Conservation (phyloP, 2,329 filamentous ascomycete genomes). For the Claviceps maximensis region DNA sequence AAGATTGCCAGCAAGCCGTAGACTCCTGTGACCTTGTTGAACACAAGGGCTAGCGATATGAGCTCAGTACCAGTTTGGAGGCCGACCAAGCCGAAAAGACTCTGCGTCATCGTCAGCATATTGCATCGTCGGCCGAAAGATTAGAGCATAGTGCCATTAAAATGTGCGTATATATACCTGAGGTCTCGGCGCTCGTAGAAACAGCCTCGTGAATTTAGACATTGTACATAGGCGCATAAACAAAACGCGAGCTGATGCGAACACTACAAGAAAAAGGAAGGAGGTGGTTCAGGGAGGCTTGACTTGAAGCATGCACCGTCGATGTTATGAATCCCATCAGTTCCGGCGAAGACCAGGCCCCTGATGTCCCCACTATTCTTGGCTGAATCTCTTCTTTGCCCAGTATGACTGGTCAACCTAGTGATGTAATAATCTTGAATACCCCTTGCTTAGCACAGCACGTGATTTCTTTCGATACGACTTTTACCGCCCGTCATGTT, state of each 20-base stretch:
- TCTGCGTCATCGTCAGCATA: constrained; percentile 34
- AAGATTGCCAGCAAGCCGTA: constrained; percentile 83
- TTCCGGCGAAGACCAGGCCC: background rate
- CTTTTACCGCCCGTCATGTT: background rate
- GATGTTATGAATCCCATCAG: background rate
- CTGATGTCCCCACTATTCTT: background rate
- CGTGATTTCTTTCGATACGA: background rate
- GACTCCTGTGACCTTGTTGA: constrained; percentile 86
- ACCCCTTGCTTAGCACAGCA: background rate
- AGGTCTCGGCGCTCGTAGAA: constrained; percentile 25
- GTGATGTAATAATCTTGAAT: too few relatives aligned
- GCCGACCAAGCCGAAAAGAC: constrained; percentile 73
- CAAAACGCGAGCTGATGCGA: background rate
- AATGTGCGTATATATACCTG: constrained; percentile 25
- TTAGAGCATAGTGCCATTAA: background rate
- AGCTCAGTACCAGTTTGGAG: constrained; percentile 78
- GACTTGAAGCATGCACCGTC: background rate
- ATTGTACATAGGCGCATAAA: constrained; percentile 11
- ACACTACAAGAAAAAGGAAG: background rate
- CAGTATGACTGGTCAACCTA: background rate
- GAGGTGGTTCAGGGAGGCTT: background rate
- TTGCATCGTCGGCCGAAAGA: background rate
- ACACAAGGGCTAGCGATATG: constrained; percentile 66
- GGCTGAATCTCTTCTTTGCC: background rate
- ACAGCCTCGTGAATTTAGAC: constrained; percentile 24